These are phyloP conservation scores for Ogataea glucozyma DNA, from an alignment of 805 yeast genomes.

Conservation along the genomic window DNA sequence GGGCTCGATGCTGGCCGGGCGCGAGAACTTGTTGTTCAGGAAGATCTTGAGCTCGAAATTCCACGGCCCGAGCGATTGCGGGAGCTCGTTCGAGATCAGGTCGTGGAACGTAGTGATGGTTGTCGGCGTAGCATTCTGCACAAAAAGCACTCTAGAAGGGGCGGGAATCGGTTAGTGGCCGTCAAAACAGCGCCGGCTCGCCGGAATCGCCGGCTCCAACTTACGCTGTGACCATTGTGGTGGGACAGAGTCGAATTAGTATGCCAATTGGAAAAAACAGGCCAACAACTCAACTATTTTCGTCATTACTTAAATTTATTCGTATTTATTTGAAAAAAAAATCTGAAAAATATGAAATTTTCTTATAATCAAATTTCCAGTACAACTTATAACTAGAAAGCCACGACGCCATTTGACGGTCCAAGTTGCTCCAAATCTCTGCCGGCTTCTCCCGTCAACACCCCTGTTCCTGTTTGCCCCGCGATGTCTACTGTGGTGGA, in stretches of 20 bases:
- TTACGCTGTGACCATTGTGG: conserved; percentile 37
- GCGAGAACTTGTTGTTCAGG: conserved; percentile 58
- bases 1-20: conserved; percentile 39
- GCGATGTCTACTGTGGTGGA: conserved; percentile 37
- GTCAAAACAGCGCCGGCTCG: background rate
- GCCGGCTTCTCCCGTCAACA: too few relatives aligned
- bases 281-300: too few relatives aligned
- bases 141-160: conserved; percentile 38
- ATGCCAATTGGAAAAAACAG: too few relatives aligned
- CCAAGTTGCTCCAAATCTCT: too few relatives aligned
- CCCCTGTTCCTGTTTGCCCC: too few relatives aligned
- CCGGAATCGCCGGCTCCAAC: conserved; percentile 11
- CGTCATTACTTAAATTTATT: too few relatives aligned
- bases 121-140: conserved; percentile 51
- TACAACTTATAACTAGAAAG: too few relatives aligned
- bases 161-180: background rate
- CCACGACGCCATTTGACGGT: too few relatives aligned
- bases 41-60: conserved; percentile 66
- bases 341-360: too few relatives aligned
- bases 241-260: background rate
- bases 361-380: too few relatives aligned
- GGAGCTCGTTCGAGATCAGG: conserved; percentile 64
- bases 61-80: conserved; percentile 66
- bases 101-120: conserved; percentile 72
- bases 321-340: too few relatives aligned